Conservation (phyloP, 805 yeast species). For the Candida arabinofermentans region DNA sequence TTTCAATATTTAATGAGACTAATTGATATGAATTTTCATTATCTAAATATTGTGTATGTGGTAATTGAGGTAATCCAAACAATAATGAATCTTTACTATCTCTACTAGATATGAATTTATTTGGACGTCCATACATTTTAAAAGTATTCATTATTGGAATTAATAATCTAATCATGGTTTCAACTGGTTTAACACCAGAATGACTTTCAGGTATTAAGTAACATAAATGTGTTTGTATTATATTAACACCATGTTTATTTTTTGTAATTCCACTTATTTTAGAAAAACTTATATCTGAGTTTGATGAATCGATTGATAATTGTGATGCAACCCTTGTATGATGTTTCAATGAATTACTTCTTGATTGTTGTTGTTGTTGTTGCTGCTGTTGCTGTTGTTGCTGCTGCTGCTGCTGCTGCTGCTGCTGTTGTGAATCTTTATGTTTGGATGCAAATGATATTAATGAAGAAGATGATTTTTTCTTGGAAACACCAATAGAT, state of each 20-base stretch:
- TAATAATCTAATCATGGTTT: constrained; percentile 66
- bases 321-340: constrained; percentile 21
- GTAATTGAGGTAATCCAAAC: constrained; percentile 72
- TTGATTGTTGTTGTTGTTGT: constrained; percentile 16
- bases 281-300: constrained; percentile 15
- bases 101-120: constrained; percentile 39
- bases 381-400: constrained; percentile 9
- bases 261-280: constrained; percentile 8
- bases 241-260: constrained; percentile 18
- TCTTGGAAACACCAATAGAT: constrained; percentile 23
- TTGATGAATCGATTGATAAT: constrained; percentile 23
- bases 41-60: constrained; percentile 56
- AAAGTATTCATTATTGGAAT: constrained; percentile 70
- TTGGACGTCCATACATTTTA: constrained; percentile 71
- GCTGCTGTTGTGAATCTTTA: constrained; percentile 4
- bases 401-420: constrained; percentile 8
- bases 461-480: constrained; percentile 27
- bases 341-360: constrained; percentile 10
- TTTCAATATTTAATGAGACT: constrained; percentile 28
- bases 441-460: constrained; percentile 14
- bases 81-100: constrained; percentile 43
- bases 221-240: constrained; percentile 26
- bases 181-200: constrained; percentile 67
- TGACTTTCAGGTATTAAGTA: constrained; percentile 62
- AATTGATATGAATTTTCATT: constrained; percentile 28